Evolutionary conservation across 805 yeast species (phyloP).

Genomic region (Cyberlindnera sargentensis): DNA sequence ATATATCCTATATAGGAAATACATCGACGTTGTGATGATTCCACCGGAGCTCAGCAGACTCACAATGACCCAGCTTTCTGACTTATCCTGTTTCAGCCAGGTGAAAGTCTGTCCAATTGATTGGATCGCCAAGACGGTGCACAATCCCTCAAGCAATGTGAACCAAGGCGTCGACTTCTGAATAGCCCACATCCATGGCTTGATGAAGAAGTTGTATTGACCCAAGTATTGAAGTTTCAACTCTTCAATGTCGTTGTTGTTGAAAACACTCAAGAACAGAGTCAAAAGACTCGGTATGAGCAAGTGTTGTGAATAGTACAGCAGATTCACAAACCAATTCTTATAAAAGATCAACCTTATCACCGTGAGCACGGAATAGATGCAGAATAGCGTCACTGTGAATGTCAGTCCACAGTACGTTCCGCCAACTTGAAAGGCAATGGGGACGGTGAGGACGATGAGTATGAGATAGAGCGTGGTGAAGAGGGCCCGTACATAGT

Average conservation of each 20-base stretch:
- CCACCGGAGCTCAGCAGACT: constrained; percentile 68
- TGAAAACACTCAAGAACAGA: constrained; percentile 52
- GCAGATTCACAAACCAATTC: constrained; percentile 25
- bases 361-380: constrained; percentile 70
- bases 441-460: constrained; percentile 77
- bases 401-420: constrained; percentile 82
- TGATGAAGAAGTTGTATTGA: constrained; percentile 34
- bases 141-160: constrained; percentile 87
- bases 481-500: constrained; percentile 26
- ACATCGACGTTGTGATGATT: constrained; percentile 67
- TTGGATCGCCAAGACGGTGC: constrained; percentile 86
- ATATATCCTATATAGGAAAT: constrained; percentile 78
- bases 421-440: constrained; percentile 93
- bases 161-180: constrained; percentile 83
- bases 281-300: constrained; percentile 77
- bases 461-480: constrained; percentile 59
- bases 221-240: constrained; percentile 16
- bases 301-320: constrained; percentile 78
- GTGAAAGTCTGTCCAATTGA: constrained; percentile 78
- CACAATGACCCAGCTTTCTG: constrained; percentile 72
- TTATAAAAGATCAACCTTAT: constrained; percentile 45
- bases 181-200: constrained; percentile 66
- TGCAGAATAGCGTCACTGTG: constrained; percentile 60
- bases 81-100: constrained; percentile 54
- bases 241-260: constrained; percentile 23